Evolutionary conservation across 495 filamentous ascomycete species (phyloP), one percentile per base, ranked within the genome.

Genomic region (Aspergillus steynii): DNA sequence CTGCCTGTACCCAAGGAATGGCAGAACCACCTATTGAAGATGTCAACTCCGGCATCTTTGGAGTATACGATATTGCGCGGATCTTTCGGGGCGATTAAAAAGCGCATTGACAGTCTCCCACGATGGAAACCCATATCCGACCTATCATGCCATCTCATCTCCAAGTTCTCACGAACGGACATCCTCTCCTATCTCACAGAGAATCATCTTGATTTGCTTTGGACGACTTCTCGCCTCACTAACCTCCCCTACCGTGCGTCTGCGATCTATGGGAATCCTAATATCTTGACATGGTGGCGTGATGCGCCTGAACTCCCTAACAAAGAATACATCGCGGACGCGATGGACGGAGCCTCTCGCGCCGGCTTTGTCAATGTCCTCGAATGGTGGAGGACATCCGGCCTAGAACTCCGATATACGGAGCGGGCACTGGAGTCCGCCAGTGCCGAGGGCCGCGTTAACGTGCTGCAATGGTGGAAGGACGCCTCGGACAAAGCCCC

Each of bases 381-480:
- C 4, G 89, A 96, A 52, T 97, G 93, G 93, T 97, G 93, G 93
- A 86, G 88, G 15, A 78, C 84, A 27, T 93, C 90, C 0, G 90
- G 89, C 0, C 83, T 97, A 0, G 83, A 88, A 12, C 81, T 96
- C 4, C 89, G 89, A 62, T 96, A 96, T 71, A 92, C 87, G 27
- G 93, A 96, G 63, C 79, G 86, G 2, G 91, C 93, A 0, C 86
- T 97, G 47, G 93, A 97, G 71, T 85, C 91, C 50, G 93, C 93
- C 27, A 91, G 86, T 59, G 86, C 86, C 2, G 88, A 92, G 69
- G 92, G 93, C 29, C 90, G 92, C 58, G 77, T 96, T n/a, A 75
- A 81, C 0, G 91, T 96, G 6, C 82, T 97, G 0, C 87, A 95
- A 62, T 97, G 93, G 93, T 97, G 93, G 93, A 90, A 89, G 61